Evolutionary conservation across 2,329 filamentous ascomycete genomes (phyloP), one percentile per base, ranked within the genome.

Genomic region (Diaporthe eres): DNA sequence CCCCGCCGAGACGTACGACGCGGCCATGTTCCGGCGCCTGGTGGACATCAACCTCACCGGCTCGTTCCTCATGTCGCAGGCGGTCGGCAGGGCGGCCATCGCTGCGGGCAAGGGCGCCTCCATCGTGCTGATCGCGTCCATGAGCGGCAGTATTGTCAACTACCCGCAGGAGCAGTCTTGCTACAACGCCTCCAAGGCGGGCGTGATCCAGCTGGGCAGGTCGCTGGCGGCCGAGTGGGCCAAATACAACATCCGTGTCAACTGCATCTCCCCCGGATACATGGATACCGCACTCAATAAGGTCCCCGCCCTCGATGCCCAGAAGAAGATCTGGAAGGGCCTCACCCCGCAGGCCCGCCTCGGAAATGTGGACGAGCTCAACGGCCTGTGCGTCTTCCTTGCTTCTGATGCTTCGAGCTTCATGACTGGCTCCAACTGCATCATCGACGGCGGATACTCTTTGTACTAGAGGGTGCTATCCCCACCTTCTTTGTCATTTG

Each of bases 271-370:
- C 9, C 94, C 94, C 28, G 94, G 94, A 42, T 96, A 96, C 87
- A 96, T 96, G 92, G 94, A 96, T 87, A 97, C 94, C 7, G 93
- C 92, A 7, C 88, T 95, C 77, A 96, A 95, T 90, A 92, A 92
- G 76, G 93, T 94, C 10, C 93, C 93, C 31, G 92, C 92, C 53
- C 91, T 95, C 28, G 93, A 95, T 78, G 93, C 92, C 65, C 93
- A 95, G 88, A 95, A 95, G 91, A 93, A 92, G 85, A 94, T 95
- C 84, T 95, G 94, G 94, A 91, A 91, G 80, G 90, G 90, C 51
- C 83, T 94, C 77, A 95, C 94, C 10, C 94, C 94, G 13, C 93
- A 95, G 88, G 89, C 90, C 83, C 91, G 94, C 60, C 89, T 95
- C 22, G 94, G 94, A 73, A 88, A 87, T 61, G 92, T 94, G 55